Evolutionary conservation across 768 basidiomycete genomes (phyloP), one percentile per base, ranked within the genome.

Genomic region (Podaxis pistillaris): DNA sequence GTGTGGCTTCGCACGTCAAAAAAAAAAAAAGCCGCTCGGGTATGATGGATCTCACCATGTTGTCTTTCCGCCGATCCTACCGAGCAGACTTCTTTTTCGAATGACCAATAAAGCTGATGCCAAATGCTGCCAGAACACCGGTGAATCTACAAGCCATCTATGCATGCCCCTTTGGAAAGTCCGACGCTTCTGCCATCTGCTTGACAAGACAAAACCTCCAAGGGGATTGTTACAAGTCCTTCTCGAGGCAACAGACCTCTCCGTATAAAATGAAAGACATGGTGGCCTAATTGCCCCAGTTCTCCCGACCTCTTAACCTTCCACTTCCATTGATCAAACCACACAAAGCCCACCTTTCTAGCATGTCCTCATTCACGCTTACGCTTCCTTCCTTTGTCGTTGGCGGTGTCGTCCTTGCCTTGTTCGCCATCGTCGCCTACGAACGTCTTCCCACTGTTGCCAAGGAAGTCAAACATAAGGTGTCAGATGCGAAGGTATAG

Each of bases 401-500:
- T 51, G 58, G 58, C 22, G 49, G 58, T 38, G 58, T 51, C 17
- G 49, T 60, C 33, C 49, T 60, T 40, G 47, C 58, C 4, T 28
- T 60, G 36, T 49, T 60, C 4, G 50, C 49, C 38, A 37, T 60
- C 3, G 50, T 60, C 5, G 36, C 30, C 3, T 60, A 60, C 22
- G 58, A 60, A 5, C 58, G 58, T 9, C n/a, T 60, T 26, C 58
- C 58, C 7, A 28, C 58, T 26, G 50, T 60, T 1, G 58, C 58
- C 36, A 60, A 60, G 17, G 50, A 60, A 19, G 58, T 52, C 3
- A 60, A 60, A 60, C 22, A 22, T 37, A 60, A 60, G 15, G 58
- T 51, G 3, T 24, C 37, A 13, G 58, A 60, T 24, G 58, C 58
- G 47, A 60, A 60, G 58, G 58, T 51, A 60, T 19, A 17, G 22